phyloP scores from a whole-genome alignment of 768 basidiomycete species.

The Serendipita vermifera region DNA sequence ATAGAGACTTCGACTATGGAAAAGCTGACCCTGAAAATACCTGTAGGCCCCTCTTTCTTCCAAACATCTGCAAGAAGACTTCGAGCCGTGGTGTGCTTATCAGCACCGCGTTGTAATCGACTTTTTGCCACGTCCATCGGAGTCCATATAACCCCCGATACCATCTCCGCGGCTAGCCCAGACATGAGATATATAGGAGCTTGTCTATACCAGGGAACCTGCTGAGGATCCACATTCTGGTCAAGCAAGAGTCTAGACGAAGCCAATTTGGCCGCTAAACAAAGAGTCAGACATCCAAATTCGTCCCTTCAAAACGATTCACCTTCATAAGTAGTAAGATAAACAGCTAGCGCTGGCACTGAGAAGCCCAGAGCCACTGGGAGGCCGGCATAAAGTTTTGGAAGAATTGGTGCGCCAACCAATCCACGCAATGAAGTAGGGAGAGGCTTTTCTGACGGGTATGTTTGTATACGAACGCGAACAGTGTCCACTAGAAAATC shows the following conservation, averaged over 20 bases:
- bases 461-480: not conserved
- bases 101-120: not conserved
- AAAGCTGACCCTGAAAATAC: not conserved
- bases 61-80: not conserved
- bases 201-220: not conserved
- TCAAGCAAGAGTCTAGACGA: not conserved
- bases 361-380: not conserved
- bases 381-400: not conserved
- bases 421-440: not conserved
- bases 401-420: not conserved
- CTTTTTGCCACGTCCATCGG: constrained; percentile 1
- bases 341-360: not conserved
- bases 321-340: not conserved
- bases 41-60: not conserved
- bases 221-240: not conserved
- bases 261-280: not conserved
- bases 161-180: not conserved
- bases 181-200: not conserved
- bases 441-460: not conserved
- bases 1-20: not conserved
- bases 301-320: not conserved
- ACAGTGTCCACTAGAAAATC: not conserved
- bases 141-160: not conserved
- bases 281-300: not conserved
- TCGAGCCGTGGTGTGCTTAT: not conserved